Evolutionary conservation across 306 rosid species (phyloP).

Genomic region (Quercus bicolor): DNA sequence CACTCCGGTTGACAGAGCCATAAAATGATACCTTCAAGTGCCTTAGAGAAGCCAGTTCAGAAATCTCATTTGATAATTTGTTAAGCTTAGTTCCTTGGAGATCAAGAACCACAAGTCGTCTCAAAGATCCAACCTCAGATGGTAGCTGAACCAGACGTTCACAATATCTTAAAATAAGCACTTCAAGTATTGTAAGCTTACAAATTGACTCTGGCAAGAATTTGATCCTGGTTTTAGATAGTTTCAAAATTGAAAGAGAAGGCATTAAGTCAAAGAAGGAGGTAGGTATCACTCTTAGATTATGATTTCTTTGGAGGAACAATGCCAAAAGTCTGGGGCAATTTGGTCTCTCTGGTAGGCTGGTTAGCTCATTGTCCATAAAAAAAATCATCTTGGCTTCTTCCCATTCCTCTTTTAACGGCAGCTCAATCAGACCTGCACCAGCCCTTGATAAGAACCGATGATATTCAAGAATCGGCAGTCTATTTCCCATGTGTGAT

Average conservation of each 20-base stretch:
- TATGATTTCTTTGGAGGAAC: neutral
- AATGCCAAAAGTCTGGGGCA: neutral
- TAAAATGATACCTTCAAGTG: slow-evolving; percentile 1
- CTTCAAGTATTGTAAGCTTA: neutral
- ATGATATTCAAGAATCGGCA: neutral
- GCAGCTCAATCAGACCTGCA: neutral
- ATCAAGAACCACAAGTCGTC: neutral
- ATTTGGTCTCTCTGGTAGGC: neutral
- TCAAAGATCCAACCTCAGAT: neutral
- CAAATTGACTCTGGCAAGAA: neutral
- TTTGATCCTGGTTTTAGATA: neutral
- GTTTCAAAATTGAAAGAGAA: neutral
- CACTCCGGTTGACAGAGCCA: neutral
- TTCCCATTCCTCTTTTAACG: neutral
- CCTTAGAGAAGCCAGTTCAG: neutral
- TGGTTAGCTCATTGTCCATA: neutral
- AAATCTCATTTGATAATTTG: neutral
- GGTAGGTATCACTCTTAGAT: neutral
- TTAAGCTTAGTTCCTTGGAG: neutral
- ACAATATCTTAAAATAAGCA: neutral
- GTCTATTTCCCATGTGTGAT: neutral
- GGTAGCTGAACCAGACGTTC: neutral
- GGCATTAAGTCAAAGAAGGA: neutral
- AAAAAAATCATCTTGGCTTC: neutral
- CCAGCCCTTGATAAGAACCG: neutral